Evolutionary conservation across 2,329 filamentous ascomycete genomes (phyloP).

Genomic region (Cladosporium sp.): DNA sequence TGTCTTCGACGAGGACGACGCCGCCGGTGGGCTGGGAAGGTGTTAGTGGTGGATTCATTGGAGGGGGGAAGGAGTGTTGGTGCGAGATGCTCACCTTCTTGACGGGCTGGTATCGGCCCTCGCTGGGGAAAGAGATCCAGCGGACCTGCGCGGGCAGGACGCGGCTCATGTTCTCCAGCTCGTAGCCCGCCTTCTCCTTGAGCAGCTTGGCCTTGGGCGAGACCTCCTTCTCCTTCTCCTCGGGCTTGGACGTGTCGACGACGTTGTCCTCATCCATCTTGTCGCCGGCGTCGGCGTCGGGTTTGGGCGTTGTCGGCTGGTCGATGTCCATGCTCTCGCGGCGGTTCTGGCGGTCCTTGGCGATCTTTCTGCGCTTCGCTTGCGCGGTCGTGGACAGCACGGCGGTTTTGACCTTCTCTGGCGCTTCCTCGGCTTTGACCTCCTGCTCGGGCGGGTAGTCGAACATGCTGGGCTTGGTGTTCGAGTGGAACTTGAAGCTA

Average conservation of each 20-base stretch:
- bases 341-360: constrained; percentile 84
- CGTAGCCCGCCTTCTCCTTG: constrained; percentile 95
- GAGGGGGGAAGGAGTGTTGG: background rate
- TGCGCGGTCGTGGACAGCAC: constrained; percentile 95
- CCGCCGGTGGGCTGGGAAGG: constrained; percentile 73
- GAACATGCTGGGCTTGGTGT: constrained; percentile 88
- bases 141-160: constrained; percentile 90
- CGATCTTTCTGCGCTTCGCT: constrained; percentile 88
- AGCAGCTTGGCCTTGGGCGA: constrained; percentile 50
- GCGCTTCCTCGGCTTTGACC: constrained; percentile 87
- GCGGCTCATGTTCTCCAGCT: constrained; percentile 93
- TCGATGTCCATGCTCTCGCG: constrained; percentile 96
- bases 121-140: constrained; percentile 86
- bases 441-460: constrained; percentile 97
- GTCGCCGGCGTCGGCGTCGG: constrained; percentile 51
- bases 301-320: constrained; percentile 66
- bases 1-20: constrained; percentile 84
- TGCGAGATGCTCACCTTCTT: constrained; percentile 63
- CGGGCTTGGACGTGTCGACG: constrained; percentile 34
- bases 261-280: constrained; percentile 70
- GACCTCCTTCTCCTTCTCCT: constrained; percentile 49
- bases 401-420: constrained; percentile 88
- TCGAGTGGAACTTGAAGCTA: constrained; percentile 91
- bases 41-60: constrained; percentile 34
- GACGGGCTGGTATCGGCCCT: constrained; percentile 80